phyloP scores from a whole-genome alignment of 164 flowering plant genomes.

The Chimonanthus salicifolius region DNA sequence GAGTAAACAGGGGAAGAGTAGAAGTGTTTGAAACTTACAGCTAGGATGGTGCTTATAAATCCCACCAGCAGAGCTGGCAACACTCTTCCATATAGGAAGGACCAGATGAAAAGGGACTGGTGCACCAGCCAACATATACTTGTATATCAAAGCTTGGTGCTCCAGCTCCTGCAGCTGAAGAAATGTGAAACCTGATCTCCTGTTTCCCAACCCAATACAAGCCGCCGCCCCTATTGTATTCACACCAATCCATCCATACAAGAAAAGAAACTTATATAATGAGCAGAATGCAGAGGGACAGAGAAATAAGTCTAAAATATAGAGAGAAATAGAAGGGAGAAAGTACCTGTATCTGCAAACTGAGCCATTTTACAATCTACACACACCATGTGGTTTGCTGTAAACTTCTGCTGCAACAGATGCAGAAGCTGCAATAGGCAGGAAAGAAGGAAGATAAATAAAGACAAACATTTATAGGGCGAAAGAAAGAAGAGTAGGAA shows the following conservation, averaged over 20 bases:
- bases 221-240: conserved; percentile 25
- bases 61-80: conserved; percentile 22
- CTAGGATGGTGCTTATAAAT: conserved; percentile 19
- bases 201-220: conserved; percentile 11
- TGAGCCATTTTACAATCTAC: conserved; percentile 17
- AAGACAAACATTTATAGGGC: not conserved
- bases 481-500: not conserved
- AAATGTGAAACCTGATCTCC: conserved; percentile 36
- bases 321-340: too few relatives aligned
- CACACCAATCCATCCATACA: conserved; percentile 11
- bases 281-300: not conserved
- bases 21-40: conserved; percentile 19
- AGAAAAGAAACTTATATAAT: not conserved
- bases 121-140: conserved; percentile 40
- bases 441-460: not conserved
- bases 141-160: conserved; percentile 44
- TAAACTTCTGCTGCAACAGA: not conserved
- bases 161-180: conserved; percentile 51
- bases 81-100: conserved; percentile 50
- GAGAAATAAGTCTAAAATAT: not conserved
- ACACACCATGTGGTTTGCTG: conserved; percentile 13
- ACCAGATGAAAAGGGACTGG: conserved; percentile 46
- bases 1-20: not conserved
- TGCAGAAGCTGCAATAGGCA: too few relatives aligned
- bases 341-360: conserved; percentile 22